Conservation (phyloP, 1,284 basidiomycete genomes). For the Ceratobasidium sp. region DNA sequence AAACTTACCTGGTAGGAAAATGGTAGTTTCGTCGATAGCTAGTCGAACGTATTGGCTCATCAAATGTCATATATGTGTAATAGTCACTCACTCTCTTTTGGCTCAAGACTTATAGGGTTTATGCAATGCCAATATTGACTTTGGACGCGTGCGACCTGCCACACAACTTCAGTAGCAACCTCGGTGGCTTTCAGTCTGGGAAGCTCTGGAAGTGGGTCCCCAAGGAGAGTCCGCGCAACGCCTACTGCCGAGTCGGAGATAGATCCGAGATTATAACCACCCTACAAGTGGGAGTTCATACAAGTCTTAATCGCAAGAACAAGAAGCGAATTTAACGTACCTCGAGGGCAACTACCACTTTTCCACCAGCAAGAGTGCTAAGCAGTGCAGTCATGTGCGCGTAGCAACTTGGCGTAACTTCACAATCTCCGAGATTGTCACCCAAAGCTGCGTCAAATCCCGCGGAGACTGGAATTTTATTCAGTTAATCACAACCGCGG, state of each 20-base stretch:
- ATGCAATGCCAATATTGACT: constrained; percentile 92
- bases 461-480: constrained; percentile 78
- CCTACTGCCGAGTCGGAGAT: constrained; percentile 89
- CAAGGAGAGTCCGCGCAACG: constrained; percentile 85
- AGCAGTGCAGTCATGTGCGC: constrained; percentile 99
- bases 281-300: constrained; percentile 61
- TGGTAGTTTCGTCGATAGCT: constrained; percentile 69
- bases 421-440: constrained; percentile 90
- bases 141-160: constrained; percentile 86
- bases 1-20: constrained; percentile 71
- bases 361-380: constrained; percentile 87
- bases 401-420: constrained; percentile 93
- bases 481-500: constrained; percentile 9
- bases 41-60: constrained; percentile 36
- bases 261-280: constrained; percentile 94
- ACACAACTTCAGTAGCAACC: constrained; percentile 85
- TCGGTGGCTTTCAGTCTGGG: constrained; percentile 77
- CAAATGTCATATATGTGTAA: constrained; percentile 23
- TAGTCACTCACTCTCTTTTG: constrained; percentile 68
- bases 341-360: constrained; percentile 93
- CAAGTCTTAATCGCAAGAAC: neutral
- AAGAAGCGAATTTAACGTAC: constrained; percentile 58
- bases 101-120: constrained; percentile 80
- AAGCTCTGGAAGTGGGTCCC: constrained; percentile 83
- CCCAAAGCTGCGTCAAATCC: constrained; percentile 97